These are phyloP conservation scores for Candida ovalis DNA, from an alignment of 805 yeast genomes.

Conservation along the genomic window DNA sequence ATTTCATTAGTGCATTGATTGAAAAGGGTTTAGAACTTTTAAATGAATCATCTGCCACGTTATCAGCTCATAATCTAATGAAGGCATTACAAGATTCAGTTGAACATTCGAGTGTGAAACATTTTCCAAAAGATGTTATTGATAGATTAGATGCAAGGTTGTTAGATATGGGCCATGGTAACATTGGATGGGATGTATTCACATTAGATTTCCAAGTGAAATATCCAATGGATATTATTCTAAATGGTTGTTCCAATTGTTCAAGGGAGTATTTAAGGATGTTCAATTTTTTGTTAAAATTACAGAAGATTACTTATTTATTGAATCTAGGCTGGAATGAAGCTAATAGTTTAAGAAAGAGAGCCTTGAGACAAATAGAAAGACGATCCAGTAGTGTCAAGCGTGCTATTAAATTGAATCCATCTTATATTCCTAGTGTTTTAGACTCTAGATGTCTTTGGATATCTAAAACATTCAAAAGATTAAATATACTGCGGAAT, in stretches of 20 bases:
- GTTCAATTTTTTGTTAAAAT: constrained; percentile 82
- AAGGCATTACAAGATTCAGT: constrained; percentile 64
- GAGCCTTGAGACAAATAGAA: constrained; percentile 19
- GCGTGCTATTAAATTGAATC: constrained; percentile 3
- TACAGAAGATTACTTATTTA: constrained; percentile 57
- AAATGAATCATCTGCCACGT: constrained; percentile 55
- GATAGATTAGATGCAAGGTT: constrained; percentile 77
- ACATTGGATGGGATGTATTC: constrained; percentile 86
- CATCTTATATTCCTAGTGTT: not conserved
- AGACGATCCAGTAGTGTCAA: constrained; percentile 12
- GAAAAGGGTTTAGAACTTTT: constrained; percentile 50
- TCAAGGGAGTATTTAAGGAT: constrained; percentile 66
- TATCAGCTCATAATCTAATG: constrained; percentile 65
- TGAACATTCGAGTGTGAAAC: constrained; percentile 45
- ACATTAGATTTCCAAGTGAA: constrained; percentile 69
- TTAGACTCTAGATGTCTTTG: constrained; percentile 17
- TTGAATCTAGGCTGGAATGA: constrained; percentile 47
- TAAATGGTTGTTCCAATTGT: constrained; percentile 40
- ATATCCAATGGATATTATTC: constrained; percentile 50
- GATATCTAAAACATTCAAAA: constrained; percentile 25
- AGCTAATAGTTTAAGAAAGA: constrained; percentile 30
- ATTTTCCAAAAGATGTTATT: constrained; percentile 36
- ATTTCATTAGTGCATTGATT: constrained; percentile 68
- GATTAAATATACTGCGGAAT: constrained; percentile 36
- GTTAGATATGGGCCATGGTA: constrained; percentile 67